phyloP scores from a whole-genome alignment of 1,284 basidiomycete genomes.

The Irpex lacteus region DNA sequence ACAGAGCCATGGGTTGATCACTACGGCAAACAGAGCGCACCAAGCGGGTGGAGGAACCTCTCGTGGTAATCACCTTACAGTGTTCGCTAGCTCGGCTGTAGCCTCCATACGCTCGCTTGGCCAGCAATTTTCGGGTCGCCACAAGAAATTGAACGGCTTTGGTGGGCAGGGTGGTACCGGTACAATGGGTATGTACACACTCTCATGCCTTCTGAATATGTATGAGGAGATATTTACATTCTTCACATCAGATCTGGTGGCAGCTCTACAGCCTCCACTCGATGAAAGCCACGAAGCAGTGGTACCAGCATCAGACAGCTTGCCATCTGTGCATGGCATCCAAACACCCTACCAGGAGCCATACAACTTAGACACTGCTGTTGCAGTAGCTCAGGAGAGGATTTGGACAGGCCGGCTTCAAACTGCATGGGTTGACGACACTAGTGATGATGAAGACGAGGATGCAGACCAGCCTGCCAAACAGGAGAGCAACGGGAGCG shows the following conservation, averaged over 20 bases:
- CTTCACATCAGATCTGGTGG: no score
- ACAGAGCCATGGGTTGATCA: neutral
- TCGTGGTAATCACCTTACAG: no score
- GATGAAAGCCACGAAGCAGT: no score
- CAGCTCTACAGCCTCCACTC: no score
- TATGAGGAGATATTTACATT: no score
- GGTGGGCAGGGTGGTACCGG: no score
- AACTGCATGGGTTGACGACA: neutral
- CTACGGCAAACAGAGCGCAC: neutral
- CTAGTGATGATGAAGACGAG: conserved; percentile 9
- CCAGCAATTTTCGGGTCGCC: no score
- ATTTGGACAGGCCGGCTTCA: neutral
- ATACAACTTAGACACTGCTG: neutral
- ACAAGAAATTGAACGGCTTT: no score
- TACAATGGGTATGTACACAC: no score
- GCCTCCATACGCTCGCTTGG: no score
- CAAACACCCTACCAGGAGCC: neutral
- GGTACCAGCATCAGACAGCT: neutral
- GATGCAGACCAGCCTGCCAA: neutral
- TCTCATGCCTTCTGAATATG: no score
- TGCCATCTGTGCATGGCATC: neutral
- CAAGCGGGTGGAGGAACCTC: neutral
- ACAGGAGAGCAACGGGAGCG: neutral
- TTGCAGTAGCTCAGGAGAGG: neutral
- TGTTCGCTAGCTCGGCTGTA: no score